Percentiles rank a stretch among this genome's conserved stretches.
Evolutionary conservation across 768 basidiomycete genomes (phyloP).

Genomic region (Stropharia rugosoannulata): DNA sequence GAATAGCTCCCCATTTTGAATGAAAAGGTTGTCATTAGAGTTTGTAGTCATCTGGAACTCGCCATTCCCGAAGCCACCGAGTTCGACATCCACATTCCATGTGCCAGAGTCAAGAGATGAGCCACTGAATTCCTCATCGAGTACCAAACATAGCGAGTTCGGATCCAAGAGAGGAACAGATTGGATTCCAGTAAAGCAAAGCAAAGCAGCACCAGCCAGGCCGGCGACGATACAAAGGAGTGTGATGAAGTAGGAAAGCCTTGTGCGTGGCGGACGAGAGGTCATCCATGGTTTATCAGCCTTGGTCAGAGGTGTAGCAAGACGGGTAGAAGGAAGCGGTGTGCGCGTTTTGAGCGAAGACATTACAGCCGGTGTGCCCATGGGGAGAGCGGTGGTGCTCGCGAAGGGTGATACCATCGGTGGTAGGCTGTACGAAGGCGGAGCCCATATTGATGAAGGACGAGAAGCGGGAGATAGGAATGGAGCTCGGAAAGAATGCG

Average conservation of each 20-base stretch:
- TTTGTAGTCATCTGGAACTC: conserved; percentile 81
- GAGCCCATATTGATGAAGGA: conserved; percentile 62
- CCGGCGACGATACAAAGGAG: conserved; percentile 55
- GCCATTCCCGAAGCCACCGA: conserved; percentile 78
- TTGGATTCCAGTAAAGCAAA: conserved; percentile 54
- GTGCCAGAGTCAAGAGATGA: conserved; percentile 42
- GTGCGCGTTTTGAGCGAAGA: conserved; percentile 24
- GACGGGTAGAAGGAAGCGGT: conserved; percentile 46
- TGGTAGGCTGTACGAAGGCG: conserved; percentile 42
- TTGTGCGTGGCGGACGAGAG: conserved; percentile 33
- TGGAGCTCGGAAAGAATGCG: conserved; percentile 61
- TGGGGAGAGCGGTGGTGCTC: conserved; percentile 24
- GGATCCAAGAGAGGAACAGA: conserved; percentile 44
- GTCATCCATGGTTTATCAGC: conserved; percentile 64
- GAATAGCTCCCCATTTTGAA: conserved; percentile 70
- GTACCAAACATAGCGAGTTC: conserved; percentile 53
- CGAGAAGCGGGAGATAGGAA: conserved; percentile 72
- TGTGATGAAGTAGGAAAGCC: conserved; percentile 45
- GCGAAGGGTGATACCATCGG: conserved; percentile 17
- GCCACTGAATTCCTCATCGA: conserved; percentile 67
- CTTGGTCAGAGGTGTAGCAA: conserved; percentile 48
- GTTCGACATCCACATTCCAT: conserved; percentile 69
- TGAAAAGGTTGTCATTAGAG: conserved; percentile 60
- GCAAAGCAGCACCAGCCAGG: conserved; percentile 44
- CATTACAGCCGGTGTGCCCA: not conserved